Evolutionary conservation across 768 basidiomycete species (phyloP).

Genomic region (Hortiboletus campestris): DNA sequence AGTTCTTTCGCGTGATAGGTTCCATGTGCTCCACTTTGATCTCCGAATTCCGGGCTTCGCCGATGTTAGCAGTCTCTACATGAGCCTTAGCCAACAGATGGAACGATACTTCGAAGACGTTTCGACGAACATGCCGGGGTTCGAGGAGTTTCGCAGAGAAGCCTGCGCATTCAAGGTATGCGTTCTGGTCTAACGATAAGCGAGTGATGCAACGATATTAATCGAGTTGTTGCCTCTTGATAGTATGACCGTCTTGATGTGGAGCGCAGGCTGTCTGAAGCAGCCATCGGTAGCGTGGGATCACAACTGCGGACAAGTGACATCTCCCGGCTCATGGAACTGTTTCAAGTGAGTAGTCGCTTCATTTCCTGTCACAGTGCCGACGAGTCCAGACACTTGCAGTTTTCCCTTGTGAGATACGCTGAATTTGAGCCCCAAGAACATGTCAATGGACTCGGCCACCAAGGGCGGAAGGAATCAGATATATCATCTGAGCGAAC

Average conservation of each 20-base stretch:
- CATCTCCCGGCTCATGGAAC: conserved; percentile 78
- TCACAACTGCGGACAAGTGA: conserved; percentile 71
- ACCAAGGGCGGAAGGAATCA: conserved; percentile 29
- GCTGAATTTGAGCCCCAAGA: conserved; percentile 60
- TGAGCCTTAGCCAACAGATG: conserved; percentile 76
- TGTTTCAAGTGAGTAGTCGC: conserved; percentile 59
- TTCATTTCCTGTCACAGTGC: background rate
- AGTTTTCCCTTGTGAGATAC: conserved; percentile 72
- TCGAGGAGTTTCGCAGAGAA: conserved; percentile 71
- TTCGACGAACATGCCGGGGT: conserved; percentile 55
- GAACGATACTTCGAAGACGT: conserved; percentile 75
- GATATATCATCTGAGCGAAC: conserved; percentile 42
- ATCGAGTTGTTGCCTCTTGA: conserved; percentile 1
- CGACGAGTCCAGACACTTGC: background rate
- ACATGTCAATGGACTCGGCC: conserved; percentile 23
- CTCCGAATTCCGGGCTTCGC: conserved; percentile 83
- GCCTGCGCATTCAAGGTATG: conserved; percentile 76
- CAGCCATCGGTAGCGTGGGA: conserved; percentile 39
- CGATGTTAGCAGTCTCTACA: conserved; percentile 74
- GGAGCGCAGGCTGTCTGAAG: conserved; percentile 57
- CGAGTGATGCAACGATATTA: background rate
- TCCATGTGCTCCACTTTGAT: conserved; percentile 83
- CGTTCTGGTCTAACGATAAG: background rate
- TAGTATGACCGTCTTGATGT: conserved; percentile 78
- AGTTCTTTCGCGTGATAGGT: conserved; percentile 63